phyloP scores from a whole-genome alignment of 2,329 filamentous ascomycete genomes.

The Sphaerostilbella broomeana region DNA sequence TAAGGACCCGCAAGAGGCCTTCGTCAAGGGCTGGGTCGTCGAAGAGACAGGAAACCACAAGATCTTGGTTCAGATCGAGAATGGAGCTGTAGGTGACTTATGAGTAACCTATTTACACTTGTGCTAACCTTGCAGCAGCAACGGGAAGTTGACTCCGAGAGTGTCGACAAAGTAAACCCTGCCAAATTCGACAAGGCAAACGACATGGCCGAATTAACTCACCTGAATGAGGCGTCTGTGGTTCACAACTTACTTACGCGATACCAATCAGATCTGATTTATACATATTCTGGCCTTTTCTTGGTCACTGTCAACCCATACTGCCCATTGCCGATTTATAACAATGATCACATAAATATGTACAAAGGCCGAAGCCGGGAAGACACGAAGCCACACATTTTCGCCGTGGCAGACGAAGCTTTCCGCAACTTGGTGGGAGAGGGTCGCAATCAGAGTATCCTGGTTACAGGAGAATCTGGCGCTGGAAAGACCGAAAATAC shows the following conservation, averaged over 20 bases:
- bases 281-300: conserved; percentile 96
- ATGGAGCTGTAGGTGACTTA: conserved; percentile 64
- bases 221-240: conserved; percentile 95
- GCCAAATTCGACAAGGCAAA: conserved; percentile 99
- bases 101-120: background rate
- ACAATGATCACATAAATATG: conserved; percentile 95
- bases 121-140: conserved; percentile 48
- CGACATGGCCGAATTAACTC: conserved; percentile 98
- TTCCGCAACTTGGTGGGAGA: conserved; percentile 95
- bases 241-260: conserved; percentile 94
- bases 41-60: conserved; percentile 66
- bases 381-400: conserved; percentile 95
- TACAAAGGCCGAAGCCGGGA: conserved; percentile 88
- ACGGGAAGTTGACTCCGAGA: conserved; percentile 77
- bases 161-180: conserved; percentile 97
- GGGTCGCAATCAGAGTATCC: conserved; percentile 91
- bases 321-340: conserved; percentile 89
- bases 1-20: conserved; percentile 77
- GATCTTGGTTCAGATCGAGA: conserved; percentile 85
- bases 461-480: conserved; percentile 96
- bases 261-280: conserved; percentile 94
- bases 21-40: conserved; percentile 87
- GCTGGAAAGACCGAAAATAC: conserved; percentile 99
- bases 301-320: conserved; percentile 97
- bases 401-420: conserved; percentile 93